phyloP scores from a whole-genome alignment of 139 green algal species.

The Chlamydomonas sp. region DNA sequence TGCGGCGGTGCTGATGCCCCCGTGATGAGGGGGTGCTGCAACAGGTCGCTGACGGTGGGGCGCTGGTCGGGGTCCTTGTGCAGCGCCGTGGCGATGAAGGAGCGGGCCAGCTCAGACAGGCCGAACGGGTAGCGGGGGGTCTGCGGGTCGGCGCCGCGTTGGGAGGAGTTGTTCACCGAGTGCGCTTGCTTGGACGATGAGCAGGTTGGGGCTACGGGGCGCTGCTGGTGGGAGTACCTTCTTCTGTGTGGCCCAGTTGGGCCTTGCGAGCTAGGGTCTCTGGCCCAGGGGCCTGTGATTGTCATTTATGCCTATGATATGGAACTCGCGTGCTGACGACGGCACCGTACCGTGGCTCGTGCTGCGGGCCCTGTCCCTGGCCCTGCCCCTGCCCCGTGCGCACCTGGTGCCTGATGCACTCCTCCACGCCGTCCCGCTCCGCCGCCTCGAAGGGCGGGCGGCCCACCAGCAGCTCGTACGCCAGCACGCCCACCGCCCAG shows the following conservation, averaged over 20 bases:
- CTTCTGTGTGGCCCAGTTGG: no score
- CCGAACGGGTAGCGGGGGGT: slow-evolving; percentile 46
- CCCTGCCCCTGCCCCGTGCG: background rate
- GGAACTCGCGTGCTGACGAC: no score
- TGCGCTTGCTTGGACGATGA: no score
- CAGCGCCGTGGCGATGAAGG: slow-evolving; percentile 67
- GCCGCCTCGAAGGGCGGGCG: slow-evolving; percentile 52
- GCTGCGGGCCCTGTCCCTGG: no score
- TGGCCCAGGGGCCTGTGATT: no score
- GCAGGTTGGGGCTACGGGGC: no score
- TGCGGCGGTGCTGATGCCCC: background rate
- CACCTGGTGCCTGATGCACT: slow-evolving; percentile 68
- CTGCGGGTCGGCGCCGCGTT: background rate
- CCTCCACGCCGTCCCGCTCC: slow-evolving; percentile 61
- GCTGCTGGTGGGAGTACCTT: no score
- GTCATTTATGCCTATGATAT: no score
- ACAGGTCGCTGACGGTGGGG: slow-evolving; percentile 49
- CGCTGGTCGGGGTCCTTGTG: slow-evolving; percentile 64
- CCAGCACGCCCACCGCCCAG: slow-evolving; percentile 53
- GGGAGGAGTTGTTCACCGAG: background rate
- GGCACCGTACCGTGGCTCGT: no score
- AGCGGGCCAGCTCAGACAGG: slow-evolving; percentile 48
- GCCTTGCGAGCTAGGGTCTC: no score
- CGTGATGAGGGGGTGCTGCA: slow-evolving; percentile 38
- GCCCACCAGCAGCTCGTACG: slow-evolving; percentile 57